A percentile compares a stretch with the other conserved stretches of the same genome.
Conservation (phyloP, 1,284 basidiomycete genomes). For the Pseudozyma hubeiensis region DNA sequence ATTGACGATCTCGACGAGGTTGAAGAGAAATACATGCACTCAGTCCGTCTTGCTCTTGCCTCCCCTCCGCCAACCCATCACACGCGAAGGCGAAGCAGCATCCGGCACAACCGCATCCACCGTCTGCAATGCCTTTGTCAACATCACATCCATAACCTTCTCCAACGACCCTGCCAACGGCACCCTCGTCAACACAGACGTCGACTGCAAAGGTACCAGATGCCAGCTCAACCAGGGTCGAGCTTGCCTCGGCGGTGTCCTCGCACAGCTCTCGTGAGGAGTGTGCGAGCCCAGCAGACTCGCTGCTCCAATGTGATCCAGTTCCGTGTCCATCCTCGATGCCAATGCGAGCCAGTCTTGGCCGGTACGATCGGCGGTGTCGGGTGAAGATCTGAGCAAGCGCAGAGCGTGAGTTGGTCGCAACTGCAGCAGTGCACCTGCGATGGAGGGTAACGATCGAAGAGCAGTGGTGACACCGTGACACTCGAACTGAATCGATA, state of each 20-base stretch:
- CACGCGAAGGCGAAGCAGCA: neutral
- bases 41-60: constrained; percentile 26
- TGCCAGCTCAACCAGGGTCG: neutral
- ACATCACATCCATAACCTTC: neutral
- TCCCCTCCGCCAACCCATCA: constrained; percentile 6
- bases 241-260: constrained; percentile 10
- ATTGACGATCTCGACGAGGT: too few species aligned
- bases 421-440: constrained; percentile 9
- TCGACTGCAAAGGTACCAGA: constrained; percentile 11
- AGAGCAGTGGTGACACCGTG: constrained; percentile 16
- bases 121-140: constrained; percentile 15
- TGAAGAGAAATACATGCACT: neutral
- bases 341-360: constrained; percentile 30
- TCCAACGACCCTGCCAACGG: constrained; percentile 15
- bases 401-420: constrained; percentile 8
- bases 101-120: constrained; percentile 17
- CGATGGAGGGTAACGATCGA: constrained; percentile 16
- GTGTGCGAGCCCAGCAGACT: constrained; percentile 24
- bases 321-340: constrained; percentile 33
- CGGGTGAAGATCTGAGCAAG: neutral
- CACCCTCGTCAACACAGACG: constrained; percentile 2
- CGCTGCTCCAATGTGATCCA: constrained; percentile 35
- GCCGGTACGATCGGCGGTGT: neutral
- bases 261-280: constrained; percentile 31
- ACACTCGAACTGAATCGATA: constrained; percentile 14